Conservation (phyloP, 2,329 filamentous ascomycete species). For the Proliferodiscus dingleyae region DNA sequence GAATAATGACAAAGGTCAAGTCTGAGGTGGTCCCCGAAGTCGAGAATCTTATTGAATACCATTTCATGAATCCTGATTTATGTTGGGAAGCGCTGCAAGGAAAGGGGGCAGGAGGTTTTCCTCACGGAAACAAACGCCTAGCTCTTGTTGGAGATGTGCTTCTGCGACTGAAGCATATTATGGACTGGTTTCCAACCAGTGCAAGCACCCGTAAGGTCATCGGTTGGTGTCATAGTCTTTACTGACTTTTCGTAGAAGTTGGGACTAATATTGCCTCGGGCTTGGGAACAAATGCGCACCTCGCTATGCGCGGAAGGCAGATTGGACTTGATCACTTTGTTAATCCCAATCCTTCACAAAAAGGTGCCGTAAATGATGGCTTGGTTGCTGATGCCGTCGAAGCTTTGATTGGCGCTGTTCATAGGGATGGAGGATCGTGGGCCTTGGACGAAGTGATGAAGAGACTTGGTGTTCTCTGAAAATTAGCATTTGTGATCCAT, state of each 20-base stretch:
- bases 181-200: constrained; percentile 1
- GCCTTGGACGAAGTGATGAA: constrained; percentile 1
- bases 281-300: neutral
- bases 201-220: neutral
- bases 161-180: neutral
- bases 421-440: constrained; percentile 59
- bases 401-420: constrained; percentile 71
- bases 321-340: constrained; percentile 4
- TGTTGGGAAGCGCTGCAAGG: constrained; percentile 3
- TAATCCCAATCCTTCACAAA: constrained; percentile 5
- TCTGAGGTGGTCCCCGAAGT: neutral
- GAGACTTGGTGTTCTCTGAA: neutral
- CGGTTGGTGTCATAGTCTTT: neutral
- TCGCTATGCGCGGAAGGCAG: constrained; percentile 3
- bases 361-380: neutral
- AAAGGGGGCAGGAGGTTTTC: neutral
- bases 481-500: neutral
- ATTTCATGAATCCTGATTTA: neutral
- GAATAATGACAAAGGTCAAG: neutral
- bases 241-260: neutral
- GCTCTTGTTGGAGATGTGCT: constrained; percentile 4
- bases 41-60: neutral
- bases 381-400: constrained; percentile 81
- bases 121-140: constrained; percentile 3
- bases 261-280: neutral